These are phyloP conservation scores for Aspergillus sclerotiicarbonarius DNA, from an alignment of 495 filamentous ascomycete genomes.

Conservation along the genomic window DNA sequence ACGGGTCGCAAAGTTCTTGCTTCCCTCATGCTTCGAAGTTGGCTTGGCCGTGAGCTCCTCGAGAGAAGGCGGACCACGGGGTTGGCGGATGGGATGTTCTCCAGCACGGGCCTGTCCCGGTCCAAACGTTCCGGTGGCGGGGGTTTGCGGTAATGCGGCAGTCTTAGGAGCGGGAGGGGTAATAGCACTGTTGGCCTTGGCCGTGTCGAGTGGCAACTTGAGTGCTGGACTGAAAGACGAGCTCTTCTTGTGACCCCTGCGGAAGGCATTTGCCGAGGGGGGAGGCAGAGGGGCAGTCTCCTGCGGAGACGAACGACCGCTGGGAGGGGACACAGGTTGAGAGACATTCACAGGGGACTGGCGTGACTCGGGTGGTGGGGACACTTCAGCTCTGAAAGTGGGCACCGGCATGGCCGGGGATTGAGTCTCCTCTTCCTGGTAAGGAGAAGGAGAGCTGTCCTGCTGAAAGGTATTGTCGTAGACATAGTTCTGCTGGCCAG, in stretches of 20 bases:
- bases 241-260: constrained; percentile 87
- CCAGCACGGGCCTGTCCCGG: constrained; percentile 90
- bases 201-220: constrained; percentile 57
- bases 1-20: constrained; percentile 96
- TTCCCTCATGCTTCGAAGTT: constrained; percentile 91
- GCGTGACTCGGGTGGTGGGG: constrained; percentile 65
- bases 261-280: constrained; percentile 81
- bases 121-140: constrained; percentile 83
- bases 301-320: constrained; percentile 57
- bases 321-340: constrained; percentile 61
- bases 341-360: constrained; percentile 45
- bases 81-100: constrained; percentile 92
- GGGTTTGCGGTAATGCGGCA: constrained; percentile 73
- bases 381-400: constrained; percentile 73
- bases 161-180: constrained; percentile 66
- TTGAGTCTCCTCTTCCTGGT: constrained; percentile 38
- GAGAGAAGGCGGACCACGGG: constrained; percentile 84
- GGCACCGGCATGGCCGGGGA: constrained; percentile 51
- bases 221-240: constrained; percentile 69
- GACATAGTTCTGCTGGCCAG: constrained; percentile 74
- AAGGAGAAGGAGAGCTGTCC: constrained; percentile 25
- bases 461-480: constrained; percentile 54
- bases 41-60: constrained; percentile 90
- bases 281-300: constrained; percentile 73
- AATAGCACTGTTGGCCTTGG: constrained; percentile 51